These are phyloP conservation scores for Guillardia theta DNA, from an alignment of 78 protist species.

Conservation along the genomic window DNA sequence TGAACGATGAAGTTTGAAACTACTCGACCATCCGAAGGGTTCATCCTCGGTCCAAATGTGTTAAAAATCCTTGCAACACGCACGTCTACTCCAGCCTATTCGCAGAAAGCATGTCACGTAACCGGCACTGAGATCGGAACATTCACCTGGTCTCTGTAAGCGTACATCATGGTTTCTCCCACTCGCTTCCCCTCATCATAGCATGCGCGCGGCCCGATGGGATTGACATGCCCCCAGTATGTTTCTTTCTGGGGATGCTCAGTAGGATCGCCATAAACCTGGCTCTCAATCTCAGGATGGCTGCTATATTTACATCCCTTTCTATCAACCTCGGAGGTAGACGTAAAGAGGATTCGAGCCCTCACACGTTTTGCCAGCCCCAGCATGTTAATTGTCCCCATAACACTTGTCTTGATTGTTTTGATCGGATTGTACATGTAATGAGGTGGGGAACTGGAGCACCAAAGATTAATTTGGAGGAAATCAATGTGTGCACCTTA, in stretches of 20 bases:
- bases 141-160: slow-evolving; percentile 48
- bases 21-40: slow-evolving; percentile 83
- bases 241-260: slow-evolving; percentile 57
- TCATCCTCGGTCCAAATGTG: slow-evolving; percentile 87
- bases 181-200: slow-evolving; percentile 91
- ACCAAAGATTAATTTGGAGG: neutral
- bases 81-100: neutral
- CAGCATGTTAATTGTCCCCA: slow-evolving; percentile 81
- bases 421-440: slow-evolving; percentile 65
- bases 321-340: slow-evolving; percentile 83
- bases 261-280: too few relatives aligned
- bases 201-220: slow-evolving; percentile 80
- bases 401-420: slow-evolving; percentile 70
- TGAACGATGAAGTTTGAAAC: slow-evolving; percentile 82
- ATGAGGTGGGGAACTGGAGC: neutral
- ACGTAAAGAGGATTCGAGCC: slow-evolving; percentile 54
- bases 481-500: slow-evolving; percentile 72
- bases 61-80: slow-evolving; percentile 84
- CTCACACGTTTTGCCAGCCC: slow-evolving; percentile 62
- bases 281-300: slow-evolving; percentile 76
- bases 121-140: neutral
- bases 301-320: too few relatives aligned
- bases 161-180: slow-evolving; percentile 77
- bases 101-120: neutral
- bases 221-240: slow-evolving; percentile 83